These are phyloP conservation scores for Diplodia intermedia DNA, from an alignment of 2,329 filamentous ascomycete genomes.

Conservation along the genomic window DNA sequence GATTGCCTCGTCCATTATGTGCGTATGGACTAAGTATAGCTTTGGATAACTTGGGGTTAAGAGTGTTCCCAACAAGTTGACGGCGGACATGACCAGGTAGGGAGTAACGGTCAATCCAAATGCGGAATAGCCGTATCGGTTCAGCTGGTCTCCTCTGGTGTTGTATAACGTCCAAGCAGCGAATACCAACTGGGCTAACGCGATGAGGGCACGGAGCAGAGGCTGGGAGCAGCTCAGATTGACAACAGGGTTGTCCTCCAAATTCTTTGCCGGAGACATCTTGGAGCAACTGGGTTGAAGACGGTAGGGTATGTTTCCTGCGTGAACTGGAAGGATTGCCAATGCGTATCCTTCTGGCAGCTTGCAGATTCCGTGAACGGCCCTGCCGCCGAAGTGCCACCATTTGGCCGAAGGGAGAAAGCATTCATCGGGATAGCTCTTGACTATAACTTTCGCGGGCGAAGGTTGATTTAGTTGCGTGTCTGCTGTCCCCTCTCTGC, in stretches of 20 bases:
- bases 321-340: neutral
- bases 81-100: slow-evolving; percentile 47
- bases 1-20: neutral
- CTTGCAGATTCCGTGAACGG: neutral
- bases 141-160: slow-evolving; percentile 42
- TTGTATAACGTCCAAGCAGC: slow-evolving; percentile 41
- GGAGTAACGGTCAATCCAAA: slow-evolving; percentile 48
- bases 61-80: slow-evolving; percentile 45
- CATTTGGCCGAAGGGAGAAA: neutral
- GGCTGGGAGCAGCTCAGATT: slow-evolving; percentile 38
- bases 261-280: neutral
- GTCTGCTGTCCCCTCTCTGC: no score
- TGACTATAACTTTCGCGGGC: no score
- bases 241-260: slow-evolving; percentile 15
- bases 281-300: neutral
- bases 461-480: no score
- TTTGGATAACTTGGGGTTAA: slow-evolving; percentile 42
- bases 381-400: neutral
- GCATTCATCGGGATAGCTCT: neutral
- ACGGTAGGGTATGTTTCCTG: no score
- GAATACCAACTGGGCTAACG: slow-evolving; percentile 42
- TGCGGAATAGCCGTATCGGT: slow-evolving; percentile 45
- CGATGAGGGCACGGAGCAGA: slow-evolving; percentile 38
- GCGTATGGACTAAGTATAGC: slow-evolving; percentile 40
- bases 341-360: neutral